Percentiles rank a stretch among this genome's conserved stretches.
These are phyloP conservation scores for Fomitiporia mediterranea DNA, from an alignment of 1,284 basidiomycete species.

Conservation along the genomic window DNA sequence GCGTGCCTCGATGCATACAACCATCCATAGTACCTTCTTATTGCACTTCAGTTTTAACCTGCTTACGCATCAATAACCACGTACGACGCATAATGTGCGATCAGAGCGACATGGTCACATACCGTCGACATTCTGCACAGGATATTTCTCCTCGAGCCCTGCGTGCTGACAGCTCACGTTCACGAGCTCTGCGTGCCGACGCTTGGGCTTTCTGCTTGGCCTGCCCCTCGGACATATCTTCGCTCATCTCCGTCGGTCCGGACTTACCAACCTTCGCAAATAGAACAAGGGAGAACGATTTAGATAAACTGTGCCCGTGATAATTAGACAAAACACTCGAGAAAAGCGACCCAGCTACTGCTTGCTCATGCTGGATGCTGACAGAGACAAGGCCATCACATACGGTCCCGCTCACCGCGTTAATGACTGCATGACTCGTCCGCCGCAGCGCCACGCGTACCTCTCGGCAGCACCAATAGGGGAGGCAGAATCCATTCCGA, in stretches of 20 bases:
- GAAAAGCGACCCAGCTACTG: no score
- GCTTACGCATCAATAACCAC: neutral
- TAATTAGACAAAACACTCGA: no score
- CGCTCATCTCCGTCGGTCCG: neutral
- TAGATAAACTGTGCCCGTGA: no score
- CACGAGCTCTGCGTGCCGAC: constrained; percentile 7
- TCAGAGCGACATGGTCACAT: neutral
- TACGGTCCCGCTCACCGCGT: no score
- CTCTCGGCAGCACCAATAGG: no score
- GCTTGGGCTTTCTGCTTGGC: neutral
- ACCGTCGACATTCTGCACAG: constrained; percentile 20
- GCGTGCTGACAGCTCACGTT: constrained; percentile 16
- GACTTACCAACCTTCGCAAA: no score
- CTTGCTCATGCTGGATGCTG: neutral
- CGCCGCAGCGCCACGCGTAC: no score
- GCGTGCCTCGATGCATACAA: neutral
- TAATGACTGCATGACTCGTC: no score
- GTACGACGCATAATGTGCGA: neutral
- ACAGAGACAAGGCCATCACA: neutral
- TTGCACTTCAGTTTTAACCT: constrained; percentile 20
- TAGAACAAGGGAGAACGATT: no score
- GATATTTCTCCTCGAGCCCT: constrained; percentile 15
- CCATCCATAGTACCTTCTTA: constrained; percentile 11
- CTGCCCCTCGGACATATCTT: neutral
- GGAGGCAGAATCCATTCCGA: no score